These are phyloP conservation scores for Ophiostoma populinum DNA, from an alignment of 2,329 filamentous ascomycete species.

Conservation along the genomic window DNA sequence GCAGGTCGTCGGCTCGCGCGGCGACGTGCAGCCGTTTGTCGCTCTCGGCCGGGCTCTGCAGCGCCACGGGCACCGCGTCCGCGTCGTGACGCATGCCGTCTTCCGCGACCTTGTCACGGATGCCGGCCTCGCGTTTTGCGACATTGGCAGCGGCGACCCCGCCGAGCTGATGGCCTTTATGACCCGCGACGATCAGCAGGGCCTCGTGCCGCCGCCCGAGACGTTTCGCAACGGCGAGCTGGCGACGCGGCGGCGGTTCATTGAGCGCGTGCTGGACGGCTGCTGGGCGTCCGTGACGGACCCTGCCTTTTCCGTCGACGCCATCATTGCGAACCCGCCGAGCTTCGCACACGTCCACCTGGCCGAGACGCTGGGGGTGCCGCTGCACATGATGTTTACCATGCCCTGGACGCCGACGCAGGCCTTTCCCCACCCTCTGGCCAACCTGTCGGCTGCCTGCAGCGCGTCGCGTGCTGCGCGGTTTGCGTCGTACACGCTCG, in stretches of 20 bases:
- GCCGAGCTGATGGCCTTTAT: slow-evolving; percentile 72
- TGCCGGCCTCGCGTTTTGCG: slow-evolving; percentile 55
- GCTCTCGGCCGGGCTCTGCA: slow-evolving; percentile 49
- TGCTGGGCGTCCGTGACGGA: slow-evolving; percentile 52
- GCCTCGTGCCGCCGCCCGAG: slow-evolving; percentile 68
- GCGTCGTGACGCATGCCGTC: slow-evolving; percentile 53
- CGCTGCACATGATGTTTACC: slow-evolving; percentile 62
- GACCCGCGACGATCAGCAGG: slow-evolving; percentile 48
- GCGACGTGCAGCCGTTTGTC: slow-evolving; percentile 62
- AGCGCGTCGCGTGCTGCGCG: too few species aligned
- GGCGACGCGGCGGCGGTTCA: slow-evolving; percentile 53
- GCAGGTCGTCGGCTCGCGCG: slow-evolving; percentile 57
- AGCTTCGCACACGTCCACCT: slow-evolving; percentile 50
- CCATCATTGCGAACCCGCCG: slow-evolving; percentile 47
- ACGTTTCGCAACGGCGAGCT: slow-evolving; percentile 63
- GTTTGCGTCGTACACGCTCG: slow-evolving; percentile 59
- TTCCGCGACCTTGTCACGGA: slow-evolving; percentile 54
- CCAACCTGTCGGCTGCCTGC: slow-evolving; percentile 46
- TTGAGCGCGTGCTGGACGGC: slow-evolving; percentile 63
- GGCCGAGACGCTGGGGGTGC: slow-evolving; percentile 46
- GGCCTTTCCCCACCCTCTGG: slow-evolving; percentile 59
- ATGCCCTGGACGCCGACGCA: slow-evolving; percentile 35
- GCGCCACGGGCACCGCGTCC: slow-evolving; percentile 52
- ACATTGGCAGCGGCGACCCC: slow-evolving; percentile 53
- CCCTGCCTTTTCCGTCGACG: slow-evolving; percentile 43